Conservation (phyloP, 345 rosid species). For the Lepidium sativum region DNA sequence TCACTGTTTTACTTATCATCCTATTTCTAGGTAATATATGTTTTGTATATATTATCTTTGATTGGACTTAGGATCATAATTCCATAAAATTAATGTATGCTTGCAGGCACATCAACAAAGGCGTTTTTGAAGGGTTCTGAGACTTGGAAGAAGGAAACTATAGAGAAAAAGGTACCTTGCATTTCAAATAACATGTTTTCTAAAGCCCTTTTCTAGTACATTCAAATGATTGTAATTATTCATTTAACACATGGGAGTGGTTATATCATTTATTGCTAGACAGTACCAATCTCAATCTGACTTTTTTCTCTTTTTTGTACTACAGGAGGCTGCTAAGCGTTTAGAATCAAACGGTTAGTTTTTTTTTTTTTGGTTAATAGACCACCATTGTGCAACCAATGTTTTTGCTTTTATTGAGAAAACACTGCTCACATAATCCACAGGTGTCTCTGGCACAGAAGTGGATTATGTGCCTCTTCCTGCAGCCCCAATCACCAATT, state of each 20-base stretch:
- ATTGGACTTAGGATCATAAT: background rate
- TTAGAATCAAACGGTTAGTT: slow-evolving; percentile 42
- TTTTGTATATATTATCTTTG: background rate
- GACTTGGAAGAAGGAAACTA: slow-evolving; percentile 78
- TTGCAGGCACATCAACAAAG: slow-evolving; percentile 71
- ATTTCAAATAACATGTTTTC: too few relatives aligned
- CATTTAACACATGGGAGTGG: background rate
- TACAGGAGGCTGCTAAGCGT: slow-evolving; percentile 52
- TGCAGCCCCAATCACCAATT: slow-evolving; percentile 33
- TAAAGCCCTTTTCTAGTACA: too few relatives aligned
- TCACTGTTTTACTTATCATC: slow-evolving; percentile 71
- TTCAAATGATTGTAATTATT: background rate
- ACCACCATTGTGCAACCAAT: background rate
- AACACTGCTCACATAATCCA: background rate
- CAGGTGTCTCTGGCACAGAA: slow-evolving; percentile 32
- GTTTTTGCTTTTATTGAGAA: background rate
- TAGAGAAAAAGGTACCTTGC: slow-evolving; percentile 41
- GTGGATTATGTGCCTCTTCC: slow-evolving; percentile 62
- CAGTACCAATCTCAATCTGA: background rate
- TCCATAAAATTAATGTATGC: slow-evolving; percentile 17
- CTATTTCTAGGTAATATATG: slow-evolving; percentile 53
- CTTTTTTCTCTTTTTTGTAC: background rate
- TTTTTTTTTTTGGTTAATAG: background rate
- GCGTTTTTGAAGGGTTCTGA: slow-evolving; percentile 76
- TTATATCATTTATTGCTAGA: background rate